Evolutionary conservation across 2,329 filamentous ascomycete genomes (phyloP).

Genomic region (Pseudogymnoascus sp.): DNA sequence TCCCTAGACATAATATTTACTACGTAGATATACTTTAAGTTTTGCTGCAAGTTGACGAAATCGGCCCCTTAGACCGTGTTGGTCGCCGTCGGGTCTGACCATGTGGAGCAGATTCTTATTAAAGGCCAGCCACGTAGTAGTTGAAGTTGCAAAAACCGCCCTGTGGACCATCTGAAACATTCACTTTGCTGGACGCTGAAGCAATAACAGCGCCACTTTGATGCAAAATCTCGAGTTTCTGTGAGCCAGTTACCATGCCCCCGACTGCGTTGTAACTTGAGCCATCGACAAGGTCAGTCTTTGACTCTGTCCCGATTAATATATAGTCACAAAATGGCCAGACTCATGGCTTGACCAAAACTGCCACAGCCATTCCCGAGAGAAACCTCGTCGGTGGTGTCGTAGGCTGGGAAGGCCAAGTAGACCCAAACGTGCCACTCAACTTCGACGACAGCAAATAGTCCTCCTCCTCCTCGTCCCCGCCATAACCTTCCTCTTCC

Average conservation of each 20-base stretch:
- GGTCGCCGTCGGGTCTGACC: not conserved
- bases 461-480: constrained; percentile 25
- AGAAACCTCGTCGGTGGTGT: constrained; percentile 46
- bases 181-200: constrained; percentile 17
- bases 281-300: constrained; percentile 9
- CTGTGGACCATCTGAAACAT: constrained; percentile 21
- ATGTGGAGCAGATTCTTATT: constrained; percentile 12
- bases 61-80: not conserved
- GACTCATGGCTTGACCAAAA: no score
- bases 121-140: constrained; percentile 25
- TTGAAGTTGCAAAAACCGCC: constrained; percentile 27
- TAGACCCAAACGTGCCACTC: constrained; percentile 51
- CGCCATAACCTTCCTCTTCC: constrained; percentile 29
- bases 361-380: constrained; percentile 30
- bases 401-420: constrained; percentile 53
- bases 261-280: constrained; percentile 24
- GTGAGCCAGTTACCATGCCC: constrained; percentile 21
- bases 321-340: no score
- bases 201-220: constrained; percentile 22
- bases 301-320: no score
- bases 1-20: not conserved
- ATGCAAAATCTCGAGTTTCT: constrained; percentile 26
- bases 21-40: not conserved
- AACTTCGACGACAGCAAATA: constrained; percentile 38
- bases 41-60: not conserved